These are phyloP conservation scores for Thozetella sp. DNA, from an alignment of 495 filamentous ascomycete species.

Conservation along the genomic window DNA sequence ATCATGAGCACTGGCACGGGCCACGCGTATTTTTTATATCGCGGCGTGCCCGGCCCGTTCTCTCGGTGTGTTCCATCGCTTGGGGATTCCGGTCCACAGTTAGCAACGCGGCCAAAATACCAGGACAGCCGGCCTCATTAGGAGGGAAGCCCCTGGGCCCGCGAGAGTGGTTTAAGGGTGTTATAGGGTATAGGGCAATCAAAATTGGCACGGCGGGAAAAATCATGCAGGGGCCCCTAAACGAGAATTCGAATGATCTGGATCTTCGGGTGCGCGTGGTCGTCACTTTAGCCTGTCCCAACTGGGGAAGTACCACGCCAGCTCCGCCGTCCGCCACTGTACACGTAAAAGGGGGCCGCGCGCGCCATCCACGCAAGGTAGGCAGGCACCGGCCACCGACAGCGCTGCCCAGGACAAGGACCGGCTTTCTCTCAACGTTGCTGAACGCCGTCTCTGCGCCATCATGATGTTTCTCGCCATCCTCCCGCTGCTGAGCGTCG, in stretches of 20 bases:
- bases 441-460: neutral
- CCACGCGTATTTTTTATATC: too few relatives aligned
- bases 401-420: too few relatives aligned
- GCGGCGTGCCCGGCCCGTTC: too few relatives aligned
- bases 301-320: neutral
- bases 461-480: neutral
- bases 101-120: too few relatives aligned
- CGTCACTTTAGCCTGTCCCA: slow-evolving; percentile 2
- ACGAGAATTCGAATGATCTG: neutral
- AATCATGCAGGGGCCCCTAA: neutral
- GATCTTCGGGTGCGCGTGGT: neutral
- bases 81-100: too few relatives aligned
- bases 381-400: too few relatives aligned
- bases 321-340: neutral
- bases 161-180: neutral
- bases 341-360: neutral
- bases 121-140: too few relatives aligned
- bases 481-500: slow-evolving; percentile 1
- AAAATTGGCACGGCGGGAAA: slow-evolving; percentile 1
- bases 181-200: too few relatives aligned
- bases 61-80: too few relatives aligned
- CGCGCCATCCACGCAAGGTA: too few relatives aligned
- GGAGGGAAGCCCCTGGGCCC: neutral
- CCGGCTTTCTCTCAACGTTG: too few relatives aligned
- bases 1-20: too few relatives aligned